Conservation (phyloP, 176 grass and related monocot species). For the Avena insularis region DNA sequence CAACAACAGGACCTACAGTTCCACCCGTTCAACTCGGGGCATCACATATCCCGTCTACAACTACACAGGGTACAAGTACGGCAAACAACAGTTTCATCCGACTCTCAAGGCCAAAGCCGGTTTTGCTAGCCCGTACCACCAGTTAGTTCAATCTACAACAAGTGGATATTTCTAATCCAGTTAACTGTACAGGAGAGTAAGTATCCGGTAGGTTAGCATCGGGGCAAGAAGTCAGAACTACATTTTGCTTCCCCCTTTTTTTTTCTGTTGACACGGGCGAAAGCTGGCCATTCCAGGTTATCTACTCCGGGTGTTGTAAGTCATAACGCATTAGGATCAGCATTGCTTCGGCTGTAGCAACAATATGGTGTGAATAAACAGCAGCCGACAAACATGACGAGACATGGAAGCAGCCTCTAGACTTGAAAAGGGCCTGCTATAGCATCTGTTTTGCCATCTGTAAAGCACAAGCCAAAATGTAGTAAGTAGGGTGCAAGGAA, state of each 20-base stretch:
- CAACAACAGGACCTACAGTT: not conserved
- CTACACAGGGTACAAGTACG: not conserved
- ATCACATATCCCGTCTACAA: not conserved
- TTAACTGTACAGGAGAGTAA: conserved; percentile 46
- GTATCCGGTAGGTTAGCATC: conserved; percentile 25
- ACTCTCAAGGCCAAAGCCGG: not conserved
- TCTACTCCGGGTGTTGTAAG: not conserved
- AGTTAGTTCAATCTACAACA: conserved; percentile 32
- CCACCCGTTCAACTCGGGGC: not conserved
- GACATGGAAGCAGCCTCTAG: not conserved
- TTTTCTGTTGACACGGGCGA: not conserved
- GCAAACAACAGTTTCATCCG: not conserved
- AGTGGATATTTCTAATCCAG: not conserved
- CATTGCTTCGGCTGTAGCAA: conserved; percentile 31
- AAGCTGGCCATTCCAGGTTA: not conserved
- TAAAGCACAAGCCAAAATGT: conserved; percentile 34
- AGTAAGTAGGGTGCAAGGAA: conserved; percentile 8
- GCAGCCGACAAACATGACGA: not conserved
- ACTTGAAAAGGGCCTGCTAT: conserved; percentile 44
- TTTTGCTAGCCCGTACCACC: not conserved
- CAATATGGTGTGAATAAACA: conserved; percentile 25
- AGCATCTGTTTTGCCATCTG: conserved; percentile 77
- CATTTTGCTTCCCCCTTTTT: not conserved
- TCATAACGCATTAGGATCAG: conserved; percentile 17
- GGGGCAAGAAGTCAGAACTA: not conserved